Conservation (phyloP, 1,139 yeast species). For the Pichia kudriavzevii region DNA sequence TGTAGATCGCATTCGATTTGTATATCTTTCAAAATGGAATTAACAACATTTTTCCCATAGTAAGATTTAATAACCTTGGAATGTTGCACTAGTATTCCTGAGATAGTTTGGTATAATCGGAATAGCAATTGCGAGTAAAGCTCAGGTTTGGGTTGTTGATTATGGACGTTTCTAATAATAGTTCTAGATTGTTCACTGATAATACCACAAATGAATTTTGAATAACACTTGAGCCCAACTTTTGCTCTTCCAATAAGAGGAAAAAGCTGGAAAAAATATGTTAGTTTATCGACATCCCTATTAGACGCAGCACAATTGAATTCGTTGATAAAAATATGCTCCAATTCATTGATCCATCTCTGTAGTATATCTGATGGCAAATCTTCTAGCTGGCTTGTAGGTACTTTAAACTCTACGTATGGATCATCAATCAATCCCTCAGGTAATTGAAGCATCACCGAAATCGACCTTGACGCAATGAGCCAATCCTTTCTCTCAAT, state of each 20-base stretch:
- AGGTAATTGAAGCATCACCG: slow-evolving; percentile 48
- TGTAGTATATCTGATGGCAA: slow-evolving; percentile 53
- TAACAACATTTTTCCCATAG: slow-evolving; percentile 63
- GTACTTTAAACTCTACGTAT: slow-evolving; percentile 80
- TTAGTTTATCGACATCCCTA: slow-evolving; percentile 61
- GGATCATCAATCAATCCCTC: slow-evolving; percentile 47
- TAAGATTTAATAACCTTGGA: slow-evolving; percentile 66
- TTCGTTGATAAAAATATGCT: slow-evolving; percentile 48
- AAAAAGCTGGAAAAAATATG: slow-evolving; percentile 75
- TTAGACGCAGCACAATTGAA: slow-evolving; percentile 64
- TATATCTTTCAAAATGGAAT: slow-evolving; percentile 59
- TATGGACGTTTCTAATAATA: slow-evolving; percentile 38
- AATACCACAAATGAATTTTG: slow-evolving; percentile 77
- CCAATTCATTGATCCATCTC: slow-evolving; percentile 54
- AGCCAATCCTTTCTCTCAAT: slow-evolving; percentile 65
- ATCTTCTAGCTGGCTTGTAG: slow-evolving; percentile 85
- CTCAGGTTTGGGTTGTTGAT: slow-evolving; percentile 30
- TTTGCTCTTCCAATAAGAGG: slow-evolving; percentile 74
- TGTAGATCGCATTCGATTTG: slow-evolving; percentile 89
- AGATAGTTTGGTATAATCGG: slow-evolving; percentile 75
- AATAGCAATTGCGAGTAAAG: slow-evolving; percentile 63
- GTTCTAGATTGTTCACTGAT: slow-evolving; percentile 72
- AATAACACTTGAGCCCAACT: slow-evolving; percentile 71
- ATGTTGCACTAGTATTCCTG: slow-evolving; percentile 80
- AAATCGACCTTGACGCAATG: slow-evolving; percentile 59